Conservation (phyloP, 2,329 filamentous ascomycete species). For the Cladosporium sphaerospermum region DNA sequence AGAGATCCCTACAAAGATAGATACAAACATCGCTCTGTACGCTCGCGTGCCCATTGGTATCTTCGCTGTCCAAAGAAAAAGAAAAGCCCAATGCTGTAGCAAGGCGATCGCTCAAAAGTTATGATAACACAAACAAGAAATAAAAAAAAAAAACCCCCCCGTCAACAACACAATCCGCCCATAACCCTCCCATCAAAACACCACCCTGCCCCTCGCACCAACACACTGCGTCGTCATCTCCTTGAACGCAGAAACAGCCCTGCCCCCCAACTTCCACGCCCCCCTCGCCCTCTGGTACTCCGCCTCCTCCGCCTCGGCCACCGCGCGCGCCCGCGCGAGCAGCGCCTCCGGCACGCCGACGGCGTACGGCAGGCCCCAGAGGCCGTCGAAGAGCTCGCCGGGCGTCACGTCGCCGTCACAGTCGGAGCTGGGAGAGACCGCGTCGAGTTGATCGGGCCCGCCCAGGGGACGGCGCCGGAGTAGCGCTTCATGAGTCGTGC, state of each 20-base stretch:
- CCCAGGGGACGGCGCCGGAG: background rate
- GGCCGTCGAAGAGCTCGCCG: background rate
- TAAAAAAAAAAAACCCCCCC: background rate
- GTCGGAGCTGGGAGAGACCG: background rate
- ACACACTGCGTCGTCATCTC: background rate
- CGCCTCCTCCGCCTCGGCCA: constrained; percentile 3
- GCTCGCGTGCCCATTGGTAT: background rate
- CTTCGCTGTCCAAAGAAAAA: background rate
- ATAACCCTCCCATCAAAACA: background rate
- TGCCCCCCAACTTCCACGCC: background rate
- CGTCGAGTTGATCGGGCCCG: constrained; percentile 5
- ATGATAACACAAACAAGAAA: background rate
- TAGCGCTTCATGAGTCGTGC: constrained; percentile 3
- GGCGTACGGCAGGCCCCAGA: background rate
- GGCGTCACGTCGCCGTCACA: background rate
- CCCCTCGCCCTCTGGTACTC: background rate
- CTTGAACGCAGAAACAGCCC: background rate
- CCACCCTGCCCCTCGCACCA: background rate
- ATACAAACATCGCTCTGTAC: no score
- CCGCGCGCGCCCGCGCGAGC: background rate
- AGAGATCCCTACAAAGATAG: background rate
- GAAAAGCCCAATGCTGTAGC: background rate
- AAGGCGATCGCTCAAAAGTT: background rate
- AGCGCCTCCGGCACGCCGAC: background rate
- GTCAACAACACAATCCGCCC: background rate